Conservation (phyloP, 345 rosid genomes). For the Anastatica hierochuntica region DNA sequence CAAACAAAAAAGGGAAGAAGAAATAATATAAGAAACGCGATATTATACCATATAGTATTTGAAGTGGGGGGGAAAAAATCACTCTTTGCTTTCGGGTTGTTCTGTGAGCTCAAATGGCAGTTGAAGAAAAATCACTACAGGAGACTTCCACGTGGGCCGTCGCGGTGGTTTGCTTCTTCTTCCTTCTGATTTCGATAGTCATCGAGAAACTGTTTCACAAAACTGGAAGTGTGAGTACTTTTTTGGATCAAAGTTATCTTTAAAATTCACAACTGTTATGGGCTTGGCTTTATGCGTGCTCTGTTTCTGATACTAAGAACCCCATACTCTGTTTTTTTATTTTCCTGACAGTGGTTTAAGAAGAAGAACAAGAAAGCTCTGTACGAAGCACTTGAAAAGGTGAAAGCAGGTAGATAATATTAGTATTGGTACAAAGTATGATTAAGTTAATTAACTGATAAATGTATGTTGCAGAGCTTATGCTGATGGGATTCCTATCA, state of each 20-base stretch:
- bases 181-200: conserved; percentile 41
- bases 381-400: conserved; percentile 79
- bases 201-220: conserved; percentile 47
- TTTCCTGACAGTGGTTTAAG: conserved; percentile 49
- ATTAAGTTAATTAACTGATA: no score
- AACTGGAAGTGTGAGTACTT: conserved; percentile 20
- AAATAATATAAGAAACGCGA: not conserved
- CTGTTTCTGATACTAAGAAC: conserved; percentile 9
- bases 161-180: conserved; percentile 57
- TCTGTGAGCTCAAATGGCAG: conserved; percentile 10
- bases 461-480: conserved; percentile 75
- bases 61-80: not conserved
- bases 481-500: conserved; percentile 84
- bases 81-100: not conserved
- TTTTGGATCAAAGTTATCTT: not conserved
- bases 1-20: no score
- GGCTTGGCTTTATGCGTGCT: no score
- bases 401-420: conserved; percentile 66
- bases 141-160: conserved; percentile 83
- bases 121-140: conserved; percentile 31
- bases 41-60: not conserved
- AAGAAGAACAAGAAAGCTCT: conserved; percentile 57
- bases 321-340: conserved; percentile 2
- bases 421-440: not conserved
- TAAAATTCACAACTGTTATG: no score